Conservation (phyloP, 1,284 basidiomycete species). For the Tetrapyrgos nigripes region DNA sequence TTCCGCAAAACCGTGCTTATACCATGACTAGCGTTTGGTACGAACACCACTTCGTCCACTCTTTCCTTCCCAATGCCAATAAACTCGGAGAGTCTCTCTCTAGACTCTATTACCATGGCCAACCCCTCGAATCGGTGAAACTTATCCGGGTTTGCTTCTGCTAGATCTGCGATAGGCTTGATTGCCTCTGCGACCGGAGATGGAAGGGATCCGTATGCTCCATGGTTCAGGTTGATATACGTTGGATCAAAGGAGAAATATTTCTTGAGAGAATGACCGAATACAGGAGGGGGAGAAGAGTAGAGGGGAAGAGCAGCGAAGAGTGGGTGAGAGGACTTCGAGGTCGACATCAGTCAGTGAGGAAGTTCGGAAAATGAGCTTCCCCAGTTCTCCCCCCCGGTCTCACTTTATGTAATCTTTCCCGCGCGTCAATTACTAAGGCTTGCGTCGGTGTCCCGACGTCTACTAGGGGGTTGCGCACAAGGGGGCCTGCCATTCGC, state of each 20-base stretch:
- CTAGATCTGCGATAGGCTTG: constrained; percentile 48
- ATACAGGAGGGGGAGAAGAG: constrained; percentile 3
- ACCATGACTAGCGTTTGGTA: constrained; percentile 71
- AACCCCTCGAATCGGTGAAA: constrained; percentile 58
- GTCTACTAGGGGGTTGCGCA: too few relatives aligned
- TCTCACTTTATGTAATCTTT: too few relatives aligned
- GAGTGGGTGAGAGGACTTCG: too few relatives aligned
- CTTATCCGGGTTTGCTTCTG: constrained; percentile 69
- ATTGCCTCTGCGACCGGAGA: constrained; percentile 61
- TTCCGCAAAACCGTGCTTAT: constrained; percentile 72
- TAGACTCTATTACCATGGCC: constrained; percentile 47
- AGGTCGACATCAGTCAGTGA: too few relatives aligned
- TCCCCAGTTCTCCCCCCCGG: too few relatives aligned
- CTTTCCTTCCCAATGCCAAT: constrained; percentile 53
- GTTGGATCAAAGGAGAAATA: constrained; percentile 19
- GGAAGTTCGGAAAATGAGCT: too few relatives aligned
- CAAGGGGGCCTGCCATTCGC: too few relatives aligned
- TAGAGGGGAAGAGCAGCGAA: neutral
- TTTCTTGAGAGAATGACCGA: constrained; percentile 11
- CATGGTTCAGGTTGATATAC: constrained; percentile 73
- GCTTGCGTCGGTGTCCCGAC: too few relatives aligned
- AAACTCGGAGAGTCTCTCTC: constrained; percentile 61
- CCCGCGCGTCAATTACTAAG: too few relatives aligned
- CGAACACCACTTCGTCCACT: constrained; percentile 69
- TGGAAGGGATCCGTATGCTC: constrained; percentile 75